phyloP scores from a whole-genome alignment of 306 rosid genomes.

The Prosopis cineraria region DNA sequence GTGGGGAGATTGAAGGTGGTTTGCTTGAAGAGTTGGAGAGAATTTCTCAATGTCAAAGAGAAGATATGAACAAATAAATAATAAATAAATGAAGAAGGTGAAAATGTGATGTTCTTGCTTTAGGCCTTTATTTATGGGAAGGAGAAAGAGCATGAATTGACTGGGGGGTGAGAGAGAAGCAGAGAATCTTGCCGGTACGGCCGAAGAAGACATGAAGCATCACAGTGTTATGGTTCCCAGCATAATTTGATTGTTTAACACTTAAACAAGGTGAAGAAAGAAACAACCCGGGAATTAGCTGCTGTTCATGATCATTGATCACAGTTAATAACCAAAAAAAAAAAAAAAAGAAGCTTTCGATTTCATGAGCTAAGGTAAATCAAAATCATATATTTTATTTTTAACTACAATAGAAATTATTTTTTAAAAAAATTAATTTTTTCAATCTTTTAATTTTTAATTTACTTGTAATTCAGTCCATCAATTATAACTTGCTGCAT shows the following conservation, averaged over 20 bases:
- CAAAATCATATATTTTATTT: too few relatives aligned
- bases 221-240: conserved; percentile 12
- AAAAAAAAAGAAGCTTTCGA: background rate
- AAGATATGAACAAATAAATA: conserved; percentile 4
- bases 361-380: background rate
- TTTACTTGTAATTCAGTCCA: too few relatives aligned
- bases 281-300: background rate
- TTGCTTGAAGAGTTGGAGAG: conserved; percentile 62
- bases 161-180: conserved; percentile 1
- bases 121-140: background rate
- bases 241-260: conserved; percentile 36
- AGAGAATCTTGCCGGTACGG: conserved; percentile 30
- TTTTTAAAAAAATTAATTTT: too few relatives aligned
- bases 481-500: too few relatives aligned
- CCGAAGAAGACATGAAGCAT: conserved; percentile 32
- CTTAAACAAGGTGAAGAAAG: background rate
- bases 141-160: conserved; percentile 11
- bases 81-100: conserved; percentile 8
- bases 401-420: too few relatives aligned
- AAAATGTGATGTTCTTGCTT: conserved; percentile 9
- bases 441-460: too few relatives aligned
- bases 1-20: conserved; percentile 39
- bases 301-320: too few relatives aligned
- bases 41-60: conserved; percentile 30
- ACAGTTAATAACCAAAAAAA: too few relatives aligned